Base-by-base conservation (phyloP, 2,329 filamentous ascomycete genomes). In the Coniochaeta hoffmannii region DNA sequence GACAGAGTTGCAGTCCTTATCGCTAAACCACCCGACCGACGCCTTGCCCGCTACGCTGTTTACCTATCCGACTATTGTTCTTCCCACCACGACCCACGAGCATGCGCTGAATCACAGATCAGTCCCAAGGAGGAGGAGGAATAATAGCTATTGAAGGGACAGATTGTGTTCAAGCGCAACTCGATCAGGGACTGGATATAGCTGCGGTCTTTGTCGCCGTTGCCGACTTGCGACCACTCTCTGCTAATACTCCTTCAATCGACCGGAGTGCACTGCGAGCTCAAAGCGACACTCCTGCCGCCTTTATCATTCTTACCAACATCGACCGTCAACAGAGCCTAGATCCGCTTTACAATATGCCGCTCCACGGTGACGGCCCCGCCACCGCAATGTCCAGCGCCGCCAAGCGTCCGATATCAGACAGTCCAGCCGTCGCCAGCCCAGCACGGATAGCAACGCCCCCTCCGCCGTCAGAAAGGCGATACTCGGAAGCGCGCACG, bases 391-490 rank as follows among this genome's bases (percentile, higher is more conserved):
- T 57, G 32, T 55, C 57, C 14, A 53, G 60, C 6, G 53, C 57
- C 3, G 44, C 59, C 38, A 62, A 62, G 41, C 54, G 61, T 34
- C 54, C 59, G 11, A 57, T 60, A 22, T 35, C 60, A n/a, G 55
- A 58, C 53, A 64, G 60, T 49, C 52, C 58, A 11, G 50, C 57
- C 22, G 56, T 58, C 10, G 56, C 57, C 3, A 60, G 57, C n/a
- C 58, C 62, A 4, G 53, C 61, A 12, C 59, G 64, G 49, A 54
- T 61, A 53, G 57, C 63, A 14, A 64, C 63, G 2, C 62, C 63
- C 15, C 63, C 63, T 11, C 60, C 62, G 10, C 61, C 50, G 14
- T 55, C 59, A 8, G 59, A 59, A 12, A 52, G 58, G 9, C 44
- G 55, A 10, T 56, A 55, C 19, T 34, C 54, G 9, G 61, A 61